phyloP scores from a whole-genome alignment of 1,284 basidiomycete genomes.

The Tilletia caries region DNA sequence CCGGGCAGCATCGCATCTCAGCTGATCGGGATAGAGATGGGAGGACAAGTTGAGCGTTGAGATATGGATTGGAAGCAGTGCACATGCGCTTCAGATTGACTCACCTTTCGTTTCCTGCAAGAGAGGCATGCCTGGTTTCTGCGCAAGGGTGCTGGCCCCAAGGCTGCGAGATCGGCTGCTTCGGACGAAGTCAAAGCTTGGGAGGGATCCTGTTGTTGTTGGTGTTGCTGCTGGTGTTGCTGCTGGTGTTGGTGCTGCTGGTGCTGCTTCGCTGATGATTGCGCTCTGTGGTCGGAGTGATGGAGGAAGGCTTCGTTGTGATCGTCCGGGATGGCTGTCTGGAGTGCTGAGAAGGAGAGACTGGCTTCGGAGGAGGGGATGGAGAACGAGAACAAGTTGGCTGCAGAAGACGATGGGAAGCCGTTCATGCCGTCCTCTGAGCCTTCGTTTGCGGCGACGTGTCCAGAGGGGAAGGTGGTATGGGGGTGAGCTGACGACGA shows the following conservation, averaged over 20 bases:
- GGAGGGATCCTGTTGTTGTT: background rate
- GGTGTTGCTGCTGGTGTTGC: background rate
- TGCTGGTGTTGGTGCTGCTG: too few species aligned
- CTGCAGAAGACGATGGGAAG: background rate
- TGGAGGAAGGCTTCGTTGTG: too few species aligned
- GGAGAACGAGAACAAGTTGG: background rate
- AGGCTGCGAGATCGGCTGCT: background rate
- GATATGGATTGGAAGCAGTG: background rate
- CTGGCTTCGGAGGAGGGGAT: conserved; percentile 4
- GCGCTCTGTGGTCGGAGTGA: too few species aligned
- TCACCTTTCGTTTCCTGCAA: conserved; percentile 22
- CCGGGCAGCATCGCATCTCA: conserved; percentile 23
- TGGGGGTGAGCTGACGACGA: background rate
- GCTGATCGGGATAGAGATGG: background rate
- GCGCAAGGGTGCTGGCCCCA: conserved; percentile 18
- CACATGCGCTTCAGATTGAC: background rate
- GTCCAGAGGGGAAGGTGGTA: background rate
- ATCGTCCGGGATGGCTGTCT: background rate
- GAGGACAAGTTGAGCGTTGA: background rate
- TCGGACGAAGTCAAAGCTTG: background rate
- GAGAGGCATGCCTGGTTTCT: conserved; percentile 24
- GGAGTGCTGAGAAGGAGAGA: background rate
- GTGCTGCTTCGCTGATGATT: too few species aligned
- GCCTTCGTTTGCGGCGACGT: background rate
- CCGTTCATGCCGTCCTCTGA: background rate